phyloP scores from a whole-genome alignment of 2,329 filamentous ascomycete species.

The Aspergillus sp. region DNA sequence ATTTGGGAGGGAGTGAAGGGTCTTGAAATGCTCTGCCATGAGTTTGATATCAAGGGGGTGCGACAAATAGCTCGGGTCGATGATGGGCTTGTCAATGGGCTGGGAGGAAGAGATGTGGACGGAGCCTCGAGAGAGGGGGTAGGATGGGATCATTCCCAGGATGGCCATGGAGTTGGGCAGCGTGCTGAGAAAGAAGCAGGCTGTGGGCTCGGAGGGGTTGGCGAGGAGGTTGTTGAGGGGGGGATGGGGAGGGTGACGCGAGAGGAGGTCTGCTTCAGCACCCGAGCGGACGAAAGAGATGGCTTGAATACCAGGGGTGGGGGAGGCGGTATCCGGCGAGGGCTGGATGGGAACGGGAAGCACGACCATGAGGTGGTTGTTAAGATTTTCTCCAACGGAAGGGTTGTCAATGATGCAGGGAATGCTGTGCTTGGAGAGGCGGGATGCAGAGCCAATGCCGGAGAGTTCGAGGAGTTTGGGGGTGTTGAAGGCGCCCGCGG shows the following conservation, averaged over 20 bases:
- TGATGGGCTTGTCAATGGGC: constrained; percentile 38
- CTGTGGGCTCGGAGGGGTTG: background rate
- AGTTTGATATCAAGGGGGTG: background rate
- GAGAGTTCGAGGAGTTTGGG: constrained; percentile 9
- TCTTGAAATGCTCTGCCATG: background rate
- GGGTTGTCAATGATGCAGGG: background rate
- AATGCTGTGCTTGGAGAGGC: background rate
- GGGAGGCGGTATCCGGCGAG: background rate
- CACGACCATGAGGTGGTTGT: constrained; percentile 11
- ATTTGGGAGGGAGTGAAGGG: background rate
- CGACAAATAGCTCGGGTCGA: constrained; percentile 49
- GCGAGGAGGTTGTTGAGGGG: background rate
- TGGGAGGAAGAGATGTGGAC: constrained; percentile 35
- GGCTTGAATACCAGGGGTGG: background rate
- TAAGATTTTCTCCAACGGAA: constrained; percentile 2
- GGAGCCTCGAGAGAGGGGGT: constrained; percentile 20
- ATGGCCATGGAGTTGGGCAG: background rate
- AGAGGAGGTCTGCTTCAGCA: background rate
- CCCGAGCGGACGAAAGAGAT: background rate
- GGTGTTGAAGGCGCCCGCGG: background rate
- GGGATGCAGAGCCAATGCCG: background rate
- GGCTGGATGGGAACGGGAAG: background rate
- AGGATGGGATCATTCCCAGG: background rate
- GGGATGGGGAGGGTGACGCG: background rate
- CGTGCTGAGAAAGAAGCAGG: background rate